phyloP scores from a whole-genome alignment of 495 filamentous ascomycete genomes.

The Extremus antarcticus region DNA sequence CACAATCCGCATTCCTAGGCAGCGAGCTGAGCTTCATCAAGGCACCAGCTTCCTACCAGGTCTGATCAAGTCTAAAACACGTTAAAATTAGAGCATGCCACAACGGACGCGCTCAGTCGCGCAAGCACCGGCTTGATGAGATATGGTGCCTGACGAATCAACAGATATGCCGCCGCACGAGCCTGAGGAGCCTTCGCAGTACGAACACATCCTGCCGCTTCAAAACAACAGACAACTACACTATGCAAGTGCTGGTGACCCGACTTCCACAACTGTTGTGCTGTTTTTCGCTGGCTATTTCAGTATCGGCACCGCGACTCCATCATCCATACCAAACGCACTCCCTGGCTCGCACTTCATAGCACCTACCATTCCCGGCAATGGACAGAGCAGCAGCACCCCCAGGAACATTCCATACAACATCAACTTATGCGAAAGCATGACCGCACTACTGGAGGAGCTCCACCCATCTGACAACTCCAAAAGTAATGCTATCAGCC shows the following conservation, averaged over 20 bases:
- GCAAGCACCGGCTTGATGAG: no score
- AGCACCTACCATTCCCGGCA: background rate
- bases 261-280: background rate
- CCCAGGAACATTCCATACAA: background rate
- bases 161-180: background rate
- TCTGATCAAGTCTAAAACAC: no score
- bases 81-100: no score
- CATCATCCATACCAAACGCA: background rate
- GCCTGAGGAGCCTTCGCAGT: background rate
- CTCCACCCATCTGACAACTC: background rate
- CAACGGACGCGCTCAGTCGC: no score
- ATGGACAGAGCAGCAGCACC: background rate
- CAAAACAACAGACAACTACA: background rate
- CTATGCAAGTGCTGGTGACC: background rate
- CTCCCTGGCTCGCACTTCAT: background rate
- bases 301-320: background rate
- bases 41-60: no score
- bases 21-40: no score
- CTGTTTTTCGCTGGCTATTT: background rate
- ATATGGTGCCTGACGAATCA: no score
- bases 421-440: background rate
- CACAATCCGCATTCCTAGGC: no score
- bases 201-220: background rate
- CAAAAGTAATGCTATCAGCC: background rate
- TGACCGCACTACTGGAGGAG: background rate